Base-by-base conservation (phyloP, 805 yeast species). In the Wickerhamomyces canadensis region DNA sequence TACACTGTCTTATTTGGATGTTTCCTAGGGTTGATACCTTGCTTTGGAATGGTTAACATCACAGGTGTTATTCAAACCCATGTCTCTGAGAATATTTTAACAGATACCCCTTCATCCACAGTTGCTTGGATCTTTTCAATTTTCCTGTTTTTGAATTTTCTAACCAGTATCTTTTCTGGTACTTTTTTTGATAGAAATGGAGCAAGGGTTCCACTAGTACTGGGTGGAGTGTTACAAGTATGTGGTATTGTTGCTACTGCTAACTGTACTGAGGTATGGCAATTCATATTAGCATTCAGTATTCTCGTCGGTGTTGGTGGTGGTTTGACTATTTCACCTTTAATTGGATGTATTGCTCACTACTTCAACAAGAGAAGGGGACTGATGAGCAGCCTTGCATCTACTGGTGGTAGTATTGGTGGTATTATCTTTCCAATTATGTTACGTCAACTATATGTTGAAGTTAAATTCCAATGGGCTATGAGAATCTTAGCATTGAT, bases 51-150 rank as follows among this genome's bases (percentile, higher is more conserved):
- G 26, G 55, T 75, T 41, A 80, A 80, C 48, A 57, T 79, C 2
- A 62, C 72, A 27, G 86, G 87, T 45, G 81, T 77, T 4, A 66
- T 80, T 27, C 80, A 80, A 55, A 68, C 80, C 0, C 76, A 78
- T 45, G 64, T 80, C 9, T 66, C 76, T 8, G 60, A 58, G 11
- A 71, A 80, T 54, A 85, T 80, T 53, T 57, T 80, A 42, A 60
- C 60, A 2, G 48, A 66, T 31, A 58, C 62, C 6, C 54, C 67
- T 5, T 62, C 74, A 2, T 67, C 80, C 2, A 57, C 72, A 2
- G 65, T 77, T 5, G 71, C 83, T 5, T 78, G 86, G 85, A 70
- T 80, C 22, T 80, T 80, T 46, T 78, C 86, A 2, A 55, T 80
- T 19, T 74, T 67, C 52, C 55, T 72, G 40, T 68, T 73, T 23